These are phyloP conservation scores for Piper longum DNA, from an alignment of 164 flowering plant species.

Conservation along the genomic window DNA sequence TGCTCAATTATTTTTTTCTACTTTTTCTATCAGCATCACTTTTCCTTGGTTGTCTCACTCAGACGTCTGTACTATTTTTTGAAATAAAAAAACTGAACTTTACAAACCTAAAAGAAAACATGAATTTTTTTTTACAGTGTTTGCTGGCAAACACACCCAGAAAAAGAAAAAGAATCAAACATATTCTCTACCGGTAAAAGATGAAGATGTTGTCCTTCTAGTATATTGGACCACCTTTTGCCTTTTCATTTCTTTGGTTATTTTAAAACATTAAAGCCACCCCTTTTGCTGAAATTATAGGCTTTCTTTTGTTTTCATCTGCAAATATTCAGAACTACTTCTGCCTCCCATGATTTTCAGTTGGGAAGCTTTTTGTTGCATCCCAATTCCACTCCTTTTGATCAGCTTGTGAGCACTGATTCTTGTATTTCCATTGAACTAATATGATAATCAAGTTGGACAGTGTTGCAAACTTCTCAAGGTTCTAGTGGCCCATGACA, in stretches of 20 bases:
- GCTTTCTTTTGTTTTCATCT: neutral
- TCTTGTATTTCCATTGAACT: neutral
- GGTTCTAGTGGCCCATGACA: neutral
- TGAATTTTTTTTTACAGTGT: neutral
- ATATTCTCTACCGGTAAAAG: neutral
- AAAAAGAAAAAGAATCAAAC: neutral
- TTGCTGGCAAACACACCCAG: neutral
- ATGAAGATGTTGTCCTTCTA: neutral
- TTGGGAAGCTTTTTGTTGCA: slow-evolving; percentile 3
- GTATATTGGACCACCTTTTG: neutral
- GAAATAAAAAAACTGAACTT: neutral
- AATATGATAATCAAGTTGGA: neutral
- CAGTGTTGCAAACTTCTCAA: neutral
- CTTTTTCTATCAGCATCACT: neutral
- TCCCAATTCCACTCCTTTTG: neutral
- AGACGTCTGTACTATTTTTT: neutral
- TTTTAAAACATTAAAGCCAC: neutral
- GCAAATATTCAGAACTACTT: neutral
- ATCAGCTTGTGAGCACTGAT: neutral
- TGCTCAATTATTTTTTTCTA: neutral
- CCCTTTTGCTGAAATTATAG: neutral
- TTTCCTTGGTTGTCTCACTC: neutral
- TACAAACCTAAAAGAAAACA: neutral
- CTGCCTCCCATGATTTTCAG: slow-evolving; percentile 5
- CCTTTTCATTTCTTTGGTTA: neutral